Evolutionary conservation across 169 alveolate species (phyloP).

Genomic region (Perkinsus olseni): DNA sequence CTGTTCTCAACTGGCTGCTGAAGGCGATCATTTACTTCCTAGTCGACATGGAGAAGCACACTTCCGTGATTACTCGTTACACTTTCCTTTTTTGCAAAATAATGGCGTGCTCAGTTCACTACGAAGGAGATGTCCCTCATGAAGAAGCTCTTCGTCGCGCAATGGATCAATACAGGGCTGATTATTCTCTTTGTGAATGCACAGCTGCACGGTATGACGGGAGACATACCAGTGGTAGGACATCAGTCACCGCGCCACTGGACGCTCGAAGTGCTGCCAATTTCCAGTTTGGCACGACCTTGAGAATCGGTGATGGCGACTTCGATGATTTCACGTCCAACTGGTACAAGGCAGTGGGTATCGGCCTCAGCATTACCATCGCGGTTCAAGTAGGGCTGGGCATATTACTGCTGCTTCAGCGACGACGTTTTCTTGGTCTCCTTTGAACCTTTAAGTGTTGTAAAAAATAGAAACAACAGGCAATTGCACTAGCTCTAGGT

Average conservation of each 20-base stretch:
- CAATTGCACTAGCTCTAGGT: no score
- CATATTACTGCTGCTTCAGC: no score
- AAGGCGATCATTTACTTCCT: not conserved
- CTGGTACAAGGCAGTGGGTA: not conserved
- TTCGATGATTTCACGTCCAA: not conserved
- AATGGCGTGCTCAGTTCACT: not conserved
- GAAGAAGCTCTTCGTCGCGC: not conserved
- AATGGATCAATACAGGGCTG: not conserved
- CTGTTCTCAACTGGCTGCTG: not conserved
- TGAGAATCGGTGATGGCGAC: not conserved
- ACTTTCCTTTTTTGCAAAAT: not conserved
- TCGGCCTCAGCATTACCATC: not conserved
- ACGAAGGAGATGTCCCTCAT: not conserved
- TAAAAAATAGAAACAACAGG: no score
- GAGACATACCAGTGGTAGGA: not conserved
- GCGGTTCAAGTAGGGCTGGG: not conserved
- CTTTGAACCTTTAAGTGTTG: no score
- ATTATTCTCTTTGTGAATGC: not conserved
- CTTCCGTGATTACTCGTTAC: no score
- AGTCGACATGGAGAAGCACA: not conserved
- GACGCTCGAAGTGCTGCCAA: no score
- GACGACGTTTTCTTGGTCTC: no score
- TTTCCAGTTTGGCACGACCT: not conserved
- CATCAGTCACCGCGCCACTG: no score
- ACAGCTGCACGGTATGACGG: not conserved